Conservation (phyloP, 139 green algal genomes). For the Dunaliella sp. region DNA sequence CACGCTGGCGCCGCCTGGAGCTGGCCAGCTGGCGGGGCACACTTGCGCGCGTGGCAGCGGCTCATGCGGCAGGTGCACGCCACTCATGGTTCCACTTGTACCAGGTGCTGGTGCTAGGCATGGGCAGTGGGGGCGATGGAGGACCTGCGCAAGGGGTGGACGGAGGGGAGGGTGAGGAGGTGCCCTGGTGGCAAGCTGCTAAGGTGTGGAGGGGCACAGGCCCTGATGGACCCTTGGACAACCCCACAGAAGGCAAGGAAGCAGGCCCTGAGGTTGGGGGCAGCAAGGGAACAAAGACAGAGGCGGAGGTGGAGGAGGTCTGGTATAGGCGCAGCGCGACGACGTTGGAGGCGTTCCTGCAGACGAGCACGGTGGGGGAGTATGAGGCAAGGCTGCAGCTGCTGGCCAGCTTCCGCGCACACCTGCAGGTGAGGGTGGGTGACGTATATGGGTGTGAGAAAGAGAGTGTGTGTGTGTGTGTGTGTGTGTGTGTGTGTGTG, state of each 20-base stretch:
- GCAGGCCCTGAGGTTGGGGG: neutral
- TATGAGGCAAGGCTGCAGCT: slow-evolving; percentile 77
- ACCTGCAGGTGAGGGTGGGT: slow-evolving; percentile 56
- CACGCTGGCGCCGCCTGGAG: slow-evolving; percentile 89
- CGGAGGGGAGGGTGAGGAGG: neutral
- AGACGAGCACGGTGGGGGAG: slow-evolving; percentile 85
- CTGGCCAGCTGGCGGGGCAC: slow-evolving; percentile 77
- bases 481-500: too few relatives aligned
- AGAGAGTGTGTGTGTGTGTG: too few relatives aligned
- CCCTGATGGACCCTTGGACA: neutral
- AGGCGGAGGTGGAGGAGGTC: slow-evolving; percentile 16
- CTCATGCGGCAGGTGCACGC: slow-evolving; percentile 59
- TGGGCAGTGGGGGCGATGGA: neutral
- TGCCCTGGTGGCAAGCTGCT: neutral
- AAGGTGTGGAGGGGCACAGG: slow-evolving; percentile 3
- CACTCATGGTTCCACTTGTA: slow-evolving; percentile 92
- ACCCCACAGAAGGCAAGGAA: neutral
- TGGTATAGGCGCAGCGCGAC: slow-evolving; percentile 36
- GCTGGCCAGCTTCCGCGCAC: slow-evolving; percentile 53
- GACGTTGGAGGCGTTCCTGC: slow-evolving; percentile 87
- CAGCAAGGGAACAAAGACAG: slow-evolving; percentile 6
- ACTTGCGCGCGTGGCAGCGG: slow-evolving; percentile 47
- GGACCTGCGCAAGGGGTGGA: neutral
- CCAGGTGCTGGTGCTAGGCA: slow-evolving; percentile 48
- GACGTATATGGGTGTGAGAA: too few relatives aligned